Conservation (phyloP, 352 stramenopile genomes). For the Hyaloperonospora brassicae region DNA sequence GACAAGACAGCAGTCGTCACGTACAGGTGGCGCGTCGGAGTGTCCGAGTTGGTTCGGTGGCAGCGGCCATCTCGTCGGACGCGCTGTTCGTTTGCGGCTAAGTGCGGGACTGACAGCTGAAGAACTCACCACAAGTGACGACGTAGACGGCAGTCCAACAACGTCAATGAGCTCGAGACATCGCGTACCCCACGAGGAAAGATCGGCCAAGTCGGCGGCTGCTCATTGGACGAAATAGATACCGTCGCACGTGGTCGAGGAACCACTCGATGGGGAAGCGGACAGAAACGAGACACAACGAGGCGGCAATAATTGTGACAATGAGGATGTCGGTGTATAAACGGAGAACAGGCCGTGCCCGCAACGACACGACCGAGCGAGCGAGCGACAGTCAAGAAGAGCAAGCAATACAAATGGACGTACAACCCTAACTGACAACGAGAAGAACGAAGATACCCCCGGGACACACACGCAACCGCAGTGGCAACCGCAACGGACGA, state of each 20-base stretch:
- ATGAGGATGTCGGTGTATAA: constrained; percentile 22
- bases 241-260: no score
- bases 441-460: constrained; percentile 9
- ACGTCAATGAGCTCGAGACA: constrained; percentile 23
- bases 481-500: constrained; percentile 1
- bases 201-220: constrained; percentile 9
- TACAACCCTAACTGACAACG: constrained; percentile 11
- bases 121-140: background rate
- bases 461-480: constrained; percentile 6
- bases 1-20: background rate
- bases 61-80: constrained; percentile 14
- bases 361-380: constrained; percentile 13
- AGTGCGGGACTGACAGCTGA: constrained; percentile 2
- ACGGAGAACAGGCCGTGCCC: constrained; percentile 16
- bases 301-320: constrained; percentile 6
- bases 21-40: constrained; percentile 45
- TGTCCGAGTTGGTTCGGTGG: constrained; percentile 20
- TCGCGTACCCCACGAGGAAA: constrained; percentile 25
- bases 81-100: constrained; percentile 1
- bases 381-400: constrained; percentile 26
- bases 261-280: no score
- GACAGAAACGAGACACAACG: background rate
- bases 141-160: background rate
- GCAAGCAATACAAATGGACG: constrained; percentile 34
- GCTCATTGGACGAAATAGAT: constrained; percentile 15